Percentiles rank a stretch among this genome's conserved stretches.
phyloP scores from a whole-genome alignment of 345 rosid species.

The Eucalyptus shirleyi region DNA sequence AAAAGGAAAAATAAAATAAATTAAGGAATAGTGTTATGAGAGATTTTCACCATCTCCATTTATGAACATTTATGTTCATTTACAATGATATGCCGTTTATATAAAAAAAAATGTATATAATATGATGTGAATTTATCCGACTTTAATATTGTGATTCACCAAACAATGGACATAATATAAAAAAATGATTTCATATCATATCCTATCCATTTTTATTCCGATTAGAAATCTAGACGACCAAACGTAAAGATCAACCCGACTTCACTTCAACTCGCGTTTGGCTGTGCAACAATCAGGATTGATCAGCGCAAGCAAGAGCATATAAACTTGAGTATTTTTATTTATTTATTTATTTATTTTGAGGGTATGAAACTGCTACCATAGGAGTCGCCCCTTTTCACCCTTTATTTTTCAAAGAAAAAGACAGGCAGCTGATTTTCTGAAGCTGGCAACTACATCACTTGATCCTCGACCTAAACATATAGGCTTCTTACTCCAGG shows the following conservation, averaged over 20 bases:
- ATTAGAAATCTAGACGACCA: too few relatives aligned
- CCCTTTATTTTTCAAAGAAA: neutral
- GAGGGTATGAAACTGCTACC: neutral
- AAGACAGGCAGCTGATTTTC: neutral
- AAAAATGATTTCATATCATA: too few relatives aligned
- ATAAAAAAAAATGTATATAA: too few relatives aligned
- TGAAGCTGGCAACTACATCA: neutral
- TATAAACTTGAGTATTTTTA: neutral
- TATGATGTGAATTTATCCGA: too few relatives aligned
- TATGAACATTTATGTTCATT: too few relatives aligned
- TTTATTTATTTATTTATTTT: neutral
- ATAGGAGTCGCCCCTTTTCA: neutral
- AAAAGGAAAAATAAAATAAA: too few relatives aligned
- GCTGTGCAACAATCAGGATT: neutral
- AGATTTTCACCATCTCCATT: too few relatives aligned
- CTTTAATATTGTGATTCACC: too few relatives aligned
- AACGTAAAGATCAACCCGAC: neutral
- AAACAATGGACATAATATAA: too few relatives aligned
- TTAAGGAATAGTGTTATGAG: too few relatives aligned
- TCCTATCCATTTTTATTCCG: accelerated
- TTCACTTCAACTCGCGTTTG: neutral
- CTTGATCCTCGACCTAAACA: neutral
- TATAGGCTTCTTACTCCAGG: neutral
- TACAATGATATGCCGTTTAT: too few relatives aligned
- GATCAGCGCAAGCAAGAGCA: neutral